These are phyloP conservation scores for Colletotrichum nymphaeae DNA, from an alignment of 2,329 filamentous ascomycete species.

Conservation along the genomic window DNA sequence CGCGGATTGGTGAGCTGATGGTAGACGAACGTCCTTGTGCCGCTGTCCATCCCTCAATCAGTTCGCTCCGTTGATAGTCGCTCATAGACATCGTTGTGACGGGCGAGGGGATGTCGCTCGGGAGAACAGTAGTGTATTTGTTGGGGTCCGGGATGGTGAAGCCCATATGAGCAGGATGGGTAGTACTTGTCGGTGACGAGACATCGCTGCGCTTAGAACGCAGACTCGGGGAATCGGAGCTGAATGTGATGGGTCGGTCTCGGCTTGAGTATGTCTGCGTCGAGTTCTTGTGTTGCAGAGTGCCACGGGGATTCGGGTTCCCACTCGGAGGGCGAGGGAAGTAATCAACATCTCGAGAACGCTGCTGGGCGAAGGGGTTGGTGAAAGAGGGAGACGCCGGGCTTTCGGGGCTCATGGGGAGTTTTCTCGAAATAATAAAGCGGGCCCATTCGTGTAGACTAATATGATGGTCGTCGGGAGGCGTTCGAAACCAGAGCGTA, in stretches of 20 bases:
- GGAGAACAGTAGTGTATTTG: constrained; percentile 61
- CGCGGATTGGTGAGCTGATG: constrained; percentile 66
- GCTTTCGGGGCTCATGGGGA: constrained; percentile 61
- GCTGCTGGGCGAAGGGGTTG: constrained; percentile 56
- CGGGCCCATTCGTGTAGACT: constrained; percentile 70
- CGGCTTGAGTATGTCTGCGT: constrained; percentile 59
- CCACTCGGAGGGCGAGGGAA: constrained; percentile 58
- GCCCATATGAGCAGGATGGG: constrained; percentile 53
- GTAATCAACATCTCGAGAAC: constrained; percentile 54
- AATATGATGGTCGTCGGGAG: constrained; percentile 61
- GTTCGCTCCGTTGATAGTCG: constrained; percentile 65
- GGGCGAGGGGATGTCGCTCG: constrained; percentile 66
- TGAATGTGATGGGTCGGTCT: constrained; percentile 63
- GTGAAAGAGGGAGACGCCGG: constrained; percentile 65
- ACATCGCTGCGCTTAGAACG: constrained; percentile 72
- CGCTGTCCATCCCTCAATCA: constrained; percentile 71
- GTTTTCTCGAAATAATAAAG: constrained; percentile 60
- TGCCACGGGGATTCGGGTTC: constrained; percentile 49
- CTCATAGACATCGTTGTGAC: constrained; percentile 57
- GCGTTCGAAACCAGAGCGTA: constrained; percentile 67
- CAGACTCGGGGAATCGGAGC: constrained; percentile 69
- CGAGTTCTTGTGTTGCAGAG: constrained; percentile 61
- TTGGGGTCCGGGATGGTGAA: constrained; percentile 56
- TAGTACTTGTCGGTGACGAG: constrained; percentile 66
- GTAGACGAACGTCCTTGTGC: constrained; percentile 69